These are phyloP conservation scores for Paramecium biaurelia DNA, from an alignment of 73 alveolate species.

Conservation along the genomic window DNA sequence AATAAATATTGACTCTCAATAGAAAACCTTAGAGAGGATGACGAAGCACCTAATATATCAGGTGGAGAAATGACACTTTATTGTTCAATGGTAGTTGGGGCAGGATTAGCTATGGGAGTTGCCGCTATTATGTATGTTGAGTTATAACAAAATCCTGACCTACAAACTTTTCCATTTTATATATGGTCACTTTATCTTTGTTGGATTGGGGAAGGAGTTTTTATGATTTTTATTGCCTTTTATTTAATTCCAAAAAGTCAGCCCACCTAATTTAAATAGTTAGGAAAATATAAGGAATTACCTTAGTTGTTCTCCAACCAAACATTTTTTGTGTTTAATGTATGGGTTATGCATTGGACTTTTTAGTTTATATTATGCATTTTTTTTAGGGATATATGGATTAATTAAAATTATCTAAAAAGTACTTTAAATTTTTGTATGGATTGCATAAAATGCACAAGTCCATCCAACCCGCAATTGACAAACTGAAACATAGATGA, in stretches of 20 bases:
- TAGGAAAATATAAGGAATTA: no score
- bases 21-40: background rate
- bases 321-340: background rate
- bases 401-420: background rate
- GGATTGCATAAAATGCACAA: no score
- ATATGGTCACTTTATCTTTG: background rate
- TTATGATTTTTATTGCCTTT: background rate
- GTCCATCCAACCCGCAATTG: no score
- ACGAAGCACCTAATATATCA: background rate
- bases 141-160: background rate
- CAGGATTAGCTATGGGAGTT: background rate
- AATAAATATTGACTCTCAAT: no score
- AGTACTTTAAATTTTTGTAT: no score
- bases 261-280: background rate
- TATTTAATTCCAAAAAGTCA: background rate
- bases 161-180: background rate
- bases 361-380: background rate
- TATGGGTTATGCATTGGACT: background rate
- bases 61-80: background rate
- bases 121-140: background rate
- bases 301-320: background rate
- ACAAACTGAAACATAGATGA: no score
- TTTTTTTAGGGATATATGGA: background rate
- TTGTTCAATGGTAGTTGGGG: background rate
- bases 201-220: background rate